These are phyloP conservation scores for Sporothrix luriei DNA, from an alignment of 2,329 filamentous ascomycete genomes.

Conservation along the genomic window DNA sequence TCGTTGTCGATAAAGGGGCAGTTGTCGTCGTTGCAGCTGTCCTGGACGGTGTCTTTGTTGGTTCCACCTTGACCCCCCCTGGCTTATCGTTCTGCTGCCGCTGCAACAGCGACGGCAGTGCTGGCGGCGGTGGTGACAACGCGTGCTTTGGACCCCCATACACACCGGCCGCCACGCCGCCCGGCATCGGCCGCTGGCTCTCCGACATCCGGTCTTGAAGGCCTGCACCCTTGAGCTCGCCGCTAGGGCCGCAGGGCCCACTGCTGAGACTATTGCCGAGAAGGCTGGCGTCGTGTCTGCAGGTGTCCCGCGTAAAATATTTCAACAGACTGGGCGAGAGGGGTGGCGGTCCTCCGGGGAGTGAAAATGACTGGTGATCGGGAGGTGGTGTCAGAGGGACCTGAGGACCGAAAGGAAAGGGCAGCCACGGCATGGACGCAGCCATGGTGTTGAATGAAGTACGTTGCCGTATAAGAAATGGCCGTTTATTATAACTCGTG, in stretches of 20 bases:
- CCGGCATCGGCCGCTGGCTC: constrained; percentile 30
- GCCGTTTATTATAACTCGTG: not conserved
- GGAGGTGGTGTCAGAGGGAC: constrained; percentile 48
- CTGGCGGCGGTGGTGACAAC: constrained; percentile 11
- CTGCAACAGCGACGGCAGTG: constrained; percentile 9
- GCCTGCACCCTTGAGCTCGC: constrained; percentile 25
- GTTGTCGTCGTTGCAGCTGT: constrained; percentile 20
- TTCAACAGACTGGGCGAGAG: constrained; percentile 36
- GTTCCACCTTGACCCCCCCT: not conserved
- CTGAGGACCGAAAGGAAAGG: constrained; percentile 41
- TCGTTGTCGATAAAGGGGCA: constrained; percentile 10
- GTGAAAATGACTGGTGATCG: constrained; percentile 44
- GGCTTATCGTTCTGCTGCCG: constrained; percentile 29
- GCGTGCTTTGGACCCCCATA: not conserved
- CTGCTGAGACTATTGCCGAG: constrained; percentile 23
- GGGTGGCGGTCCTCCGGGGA: constrained; percentile 30
- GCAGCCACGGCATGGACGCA: constrained; percentile 39
- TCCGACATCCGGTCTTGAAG: constrained; percentile 31
- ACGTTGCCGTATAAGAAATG: not conserved
- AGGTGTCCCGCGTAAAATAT: constrained; percentile 37
- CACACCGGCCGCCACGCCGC: constrained; percentile 23
- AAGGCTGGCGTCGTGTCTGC: constrained; percentile 26
- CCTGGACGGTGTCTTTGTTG: constrained; percentile 27
- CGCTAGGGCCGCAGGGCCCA: constrained; percentile 5
- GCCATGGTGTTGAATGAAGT: constrained; percentile 36